These are phyloP conservation scores for Mortierella sp. DNA, from an alignment of 371 early-diverging fungal genomes.

Conservation along the genomic window DNA sequence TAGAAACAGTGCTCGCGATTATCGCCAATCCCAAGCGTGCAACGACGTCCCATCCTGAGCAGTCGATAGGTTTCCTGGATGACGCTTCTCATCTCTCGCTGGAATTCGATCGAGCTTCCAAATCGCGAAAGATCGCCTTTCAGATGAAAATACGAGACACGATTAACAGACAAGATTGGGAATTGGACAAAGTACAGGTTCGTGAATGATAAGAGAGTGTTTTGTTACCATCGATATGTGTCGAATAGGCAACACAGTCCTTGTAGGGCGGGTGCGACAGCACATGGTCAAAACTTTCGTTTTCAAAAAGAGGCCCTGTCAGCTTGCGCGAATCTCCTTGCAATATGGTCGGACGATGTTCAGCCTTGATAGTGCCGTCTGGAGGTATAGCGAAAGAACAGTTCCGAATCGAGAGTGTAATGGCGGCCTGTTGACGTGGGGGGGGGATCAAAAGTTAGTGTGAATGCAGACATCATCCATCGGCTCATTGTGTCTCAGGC, in stretches of 20 bases:
- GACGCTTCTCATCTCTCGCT: slow-evolving; percentile 79
- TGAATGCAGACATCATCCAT: too few relatives aligned
- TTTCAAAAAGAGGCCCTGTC: slow-evolving; percentile 66
- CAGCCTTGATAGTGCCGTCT: slow-evolving; percentile 69
- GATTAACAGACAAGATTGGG: too few relatives aligned
- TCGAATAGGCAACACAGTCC: slow-evolving; percentile 86
- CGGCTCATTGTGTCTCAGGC: too few relatives aligned
- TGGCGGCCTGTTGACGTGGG: slow-evolving; percentile 68
- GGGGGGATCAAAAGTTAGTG: too few relatives aligned
- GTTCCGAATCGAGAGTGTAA: slow-evolving; percentile 85
- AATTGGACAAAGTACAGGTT: slow-evolving; percentile 11
- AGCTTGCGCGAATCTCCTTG: slow-evolving; percentile 81
- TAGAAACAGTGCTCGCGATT: slow-evolving; percentile 91
- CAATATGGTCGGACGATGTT: slow-evolving; percentile 84
- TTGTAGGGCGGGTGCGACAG: slow-evolving; percentile 95
- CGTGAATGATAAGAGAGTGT: not conserved
- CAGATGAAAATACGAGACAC: too few relatives aligned
- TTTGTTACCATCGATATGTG: slow-evolving; percentile 45
- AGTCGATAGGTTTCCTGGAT: slow-evolving; percentile 78
- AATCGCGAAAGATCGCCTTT: slow-evolving; percentile 83
- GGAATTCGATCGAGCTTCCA: slow-evolving; percentile 81
- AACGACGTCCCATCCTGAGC: slow-evolving; percentile 75
- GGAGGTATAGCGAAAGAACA: slow-evolving; percentile 85
- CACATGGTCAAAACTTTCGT: slow-evolving; percentile 83
- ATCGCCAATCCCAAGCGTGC: slow-evolving; percentile 93